Base-by-base conservation (phyloP, 441 rosid genomes). In the Croton laevigatus region DNA sequence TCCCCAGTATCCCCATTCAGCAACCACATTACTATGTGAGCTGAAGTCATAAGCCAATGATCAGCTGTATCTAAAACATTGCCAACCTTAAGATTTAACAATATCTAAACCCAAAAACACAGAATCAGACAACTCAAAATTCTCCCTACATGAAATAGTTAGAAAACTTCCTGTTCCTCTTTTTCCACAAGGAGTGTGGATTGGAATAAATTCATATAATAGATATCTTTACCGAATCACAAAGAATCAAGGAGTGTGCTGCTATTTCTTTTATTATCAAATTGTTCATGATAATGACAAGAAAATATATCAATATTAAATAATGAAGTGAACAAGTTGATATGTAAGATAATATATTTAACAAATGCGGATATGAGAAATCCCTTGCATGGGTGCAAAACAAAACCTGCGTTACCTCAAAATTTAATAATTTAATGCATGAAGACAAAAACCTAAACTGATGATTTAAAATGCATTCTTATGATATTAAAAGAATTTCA, bases 121-220 rank as follows among this genome's bases (percentile, higher is more conserved):
- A 68, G 22, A 44, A 45, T 6, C 40, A 16, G 3, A 27, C 32
- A 27, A 27, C 32, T 27, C 32, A 27, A 14, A 13, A 27, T 45
- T 63, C 40, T 10, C 12, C 5, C 40, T 6, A 10, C 58, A n/a
- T 11, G 6, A 65, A 49, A 49, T 8, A 48, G 3, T 64, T 52
- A 8, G 51, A 34, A 34, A 62, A 69, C 42, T 49, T 64, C 53
- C 42, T 42, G 53, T 65, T 65, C 51, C 36, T n/a, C 17, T 48
- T 27, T 27, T 27, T 27, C 32, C 44, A 40, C 44, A 40, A 6
- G 9, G 44, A 40, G 44, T 40, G 9, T 40, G 44, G 1, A 27
- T 27, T 27, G 32, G 32, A 27, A 27, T 27, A 27, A 27, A 27
- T 27, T 27, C 32, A 27, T 27, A 27, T 27, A 27, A 27, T 27